Base-by-base conservation (phyloP, 2,329 filamentous ascomycete genomes). In the Colletotrichum costaricense region DNA sequence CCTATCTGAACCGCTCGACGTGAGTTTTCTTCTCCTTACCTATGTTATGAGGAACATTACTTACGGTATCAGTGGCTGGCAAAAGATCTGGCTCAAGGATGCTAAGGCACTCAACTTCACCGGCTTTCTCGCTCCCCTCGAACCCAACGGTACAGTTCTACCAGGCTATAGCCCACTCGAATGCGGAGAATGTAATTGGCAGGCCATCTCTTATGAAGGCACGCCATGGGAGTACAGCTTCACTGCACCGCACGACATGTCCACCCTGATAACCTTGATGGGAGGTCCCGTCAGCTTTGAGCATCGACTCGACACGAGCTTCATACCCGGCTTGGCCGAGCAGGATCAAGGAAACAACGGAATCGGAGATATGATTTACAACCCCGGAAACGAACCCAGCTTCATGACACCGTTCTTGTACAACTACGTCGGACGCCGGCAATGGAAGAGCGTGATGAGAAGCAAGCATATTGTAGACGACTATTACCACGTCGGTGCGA, bases 181-280 rank as follows among this genome's bases (percentile, higher is more conserved):
- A 7, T 90, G 89, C 72, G 86, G 84, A 2, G 87, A 84, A 0
- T 92, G 90, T 76, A 89, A 89, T 76, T 90, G 88, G 88, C 80
- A 78, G 1, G 85, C 86, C 70, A 83, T 86, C 2, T 89, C 86
- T 66, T 89, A 90, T 73, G 86, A 90, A 76, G 88, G 84, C 16
- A 75, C 79, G 11, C 75, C 79, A 0, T 80, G 80, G 72, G 87
- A 89, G 63, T 92, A 92, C 80, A 87, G 84, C 35, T 89, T 89
- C 81, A 88, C 86, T 5, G 85, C 88, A 4, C 86, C 90, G 1
- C 89, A 92, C 76, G 90, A 93, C 77, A 86, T 91, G 81, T 79
- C 83, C 49, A 83, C 84, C 2, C 77, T 91, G 70, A 87, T 92
- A 63, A 74, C 83, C 1, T 78, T 85, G 16, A 85, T 87, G 79